A percentile compares a stretch with the other conserved stretches of the same genome.
Evolutionary conservation across 768 basidiomycete genomes (phyloP).

Genomic region (Galerina sulciceps): DNA sequence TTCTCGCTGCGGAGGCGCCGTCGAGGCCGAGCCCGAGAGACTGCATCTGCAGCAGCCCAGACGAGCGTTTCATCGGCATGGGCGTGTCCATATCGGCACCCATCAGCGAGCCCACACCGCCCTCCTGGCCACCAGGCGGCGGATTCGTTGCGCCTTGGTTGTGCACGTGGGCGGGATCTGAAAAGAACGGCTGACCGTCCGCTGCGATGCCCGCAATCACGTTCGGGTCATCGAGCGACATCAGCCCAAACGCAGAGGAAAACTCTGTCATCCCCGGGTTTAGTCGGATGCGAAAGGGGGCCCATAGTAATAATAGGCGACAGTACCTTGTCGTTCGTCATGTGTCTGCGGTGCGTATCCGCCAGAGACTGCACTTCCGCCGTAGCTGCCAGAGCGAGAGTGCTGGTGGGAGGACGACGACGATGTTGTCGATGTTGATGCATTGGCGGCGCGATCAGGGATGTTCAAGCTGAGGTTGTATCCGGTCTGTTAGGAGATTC

Average conservation of each 20-base stretch:
- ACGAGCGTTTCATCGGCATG: slow-evolving; percentile 39
- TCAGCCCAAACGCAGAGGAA: slow-evolving; percentile 70
- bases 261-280: slow-evolving; percentile 38
- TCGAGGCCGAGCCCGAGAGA: slow-evolving; percentile 4
- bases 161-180: slow-evolving; percentile 24
- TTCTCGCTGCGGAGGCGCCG: neutral
- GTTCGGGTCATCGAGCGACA: slow-evolving; percentile 77
- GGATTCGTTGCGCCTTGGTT: slow-evolving; percentile 8
- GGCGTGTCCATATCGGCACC: slow-evolving; percentile 51
- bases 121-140: neutral
- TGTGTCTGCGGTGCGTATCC: slow-evolving; percentile 14
- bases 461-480: slow-evolving; percentile 11
- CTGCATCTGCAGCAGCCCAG: slow-evolving; percentile 10
- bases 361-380: neutral
- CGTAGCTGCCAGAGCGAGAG: slow-evolving; percentile 4
- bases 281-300: slow-evolving; percentile 9
- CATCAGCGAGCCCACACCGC: neutral
- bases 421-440: slow-evolving; percentile 20
- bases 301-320: slow-evolving; percentile 12
- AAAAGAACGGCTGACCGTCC: slow-evolving; percentile 70
- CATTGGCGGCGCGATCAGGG: slow-evolving; percentile 20
- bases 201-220: slow-evolving; percentile 64
- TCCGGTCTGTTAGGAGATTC: neutral
- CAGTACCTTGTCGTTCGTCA: slow-evolving; percentile 26
- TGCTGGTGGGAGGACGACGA: slow-evolving; percentile 18